These are phyloP conservation scores for Cutaneotrichosporon sp. DNA, from an alignment of 1,284 basidiomycete species.

Conservation along the genomic window DNA sequence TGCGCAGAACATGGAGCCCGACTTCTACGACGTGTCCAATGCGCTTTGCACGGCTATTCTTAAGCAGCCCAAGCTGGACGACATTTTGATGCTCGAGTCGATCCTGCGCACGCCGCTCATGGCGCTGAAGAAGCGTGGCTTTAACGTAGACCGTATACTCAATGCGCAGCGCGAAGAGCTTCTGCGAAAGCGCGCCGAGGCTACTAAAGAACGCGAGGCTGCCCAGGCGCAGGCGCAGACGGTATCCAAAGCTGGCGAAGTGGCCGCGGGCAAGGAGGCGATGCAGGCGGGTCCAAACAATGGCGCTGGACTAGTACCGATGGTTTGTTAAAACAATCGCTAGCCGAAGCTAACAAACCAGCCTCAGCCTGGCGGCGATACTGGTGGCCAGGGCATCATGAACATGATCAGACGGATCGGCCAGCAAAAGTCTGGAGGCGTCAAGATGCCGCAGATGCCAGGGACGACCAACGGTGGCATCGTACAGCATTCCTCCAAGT, in stretches of 20 bases:
- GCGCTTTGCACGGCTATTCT: constrained; percentile 67
- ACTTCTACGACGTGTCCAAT: constrained; percentile 68
- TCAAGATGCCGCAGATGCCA: neutral
- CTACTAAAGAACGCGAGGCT: constrained; percentile 38
- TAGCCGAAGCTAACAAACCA: too few relatives aligned
- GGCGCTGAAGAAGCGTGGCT: constrained; percentile 66
- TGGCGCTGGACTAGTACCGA: neutral
- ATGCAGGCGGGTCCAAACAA: neutral
- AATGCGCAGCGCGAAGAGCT: constrained; percentile 73
- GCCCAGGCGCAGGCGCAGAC: neutral
- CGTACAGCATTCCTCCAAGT: neutral
- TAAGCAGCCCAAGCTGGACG: constrained; percentile 67
- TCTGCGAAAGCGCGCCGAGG: constrained; percentile 54
- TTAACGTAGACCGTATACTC: constrained; percentile 77
- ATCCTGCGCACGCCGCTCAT: constrained; percentile 84
- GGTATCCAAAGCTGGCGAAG: neutral
- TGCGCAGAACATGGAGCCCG: constrained; percentile 66
- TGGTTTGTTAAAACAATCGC: too few relatives aligned
- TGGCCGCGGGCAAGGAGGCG: neutral
- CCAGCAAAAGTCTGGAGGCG: neutral
- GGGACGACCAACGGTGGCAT: neutral
- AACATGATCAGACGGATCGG: neutral
- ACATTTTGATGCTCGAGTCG: constrained; percentile 65
- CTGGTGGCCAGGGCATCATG: neutral
- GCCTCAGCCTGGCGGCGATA: too few relatives aligned